Evolutionary conservation across 2,329 filamentous ascomycete species (phyloP), one percentile per base, ranked within the genome.

Genomic region (Pyrenophora seminiperda): DNA sequence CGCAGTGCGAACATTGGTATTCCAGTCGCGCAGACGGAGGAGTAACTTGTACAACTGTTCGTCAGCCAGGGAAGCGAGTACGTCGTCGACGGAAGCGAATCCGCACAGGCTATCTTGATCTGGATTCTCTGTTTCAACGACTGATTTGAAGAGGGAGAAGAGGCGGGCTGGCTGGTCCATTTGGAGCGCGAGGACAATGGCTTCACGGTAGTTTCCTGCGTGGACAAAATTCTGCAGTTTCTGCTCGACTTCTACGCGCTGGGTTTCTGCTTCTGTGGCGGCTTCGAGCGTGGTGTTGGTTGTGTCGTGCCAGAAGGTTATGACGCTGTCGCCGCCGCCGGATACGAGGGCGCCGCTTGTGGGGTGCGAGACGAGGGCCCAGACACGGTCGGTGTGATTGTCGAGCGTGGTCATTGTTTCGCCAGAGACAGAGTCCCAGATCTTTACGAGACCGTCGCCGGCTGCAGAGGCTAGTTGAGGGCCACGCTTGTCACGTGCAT

Each of bases 301-400:
- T 2, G 91, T 97, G 68, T 99, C 94, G 64, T 86, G 86, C 94
- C 94, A 99, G 76, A 97, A 96, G 1, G 91, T 95, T 30, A 99
- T 84, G 1, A 91, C 92, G 27, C 91, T 92, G 73, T 99, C 94
- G 43, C 89, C 93, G 50, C 90, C 92, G 29, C 92, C 94, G 5
- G 94, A 97, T 29, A 95, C 87, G 43, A 99, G 83, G 41, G 86
- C 86, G 64, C 92, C 80, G 3, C 76, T 77, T n/a, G 66, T 58
- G 41, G 66, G 67, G 37, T 93, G 82, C 9, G 90, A 84, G 4
- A 90, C 84, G 14, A 97, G 78, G 0, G 91, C 91, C 92, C 92
- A 97, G 1, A 97, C 92, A 49, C 94, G 85, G 74, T 99, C 94
- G 63, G 91, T 91, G 73, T 99, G 94, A 74, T 97, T 97, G 75